Evolutionary conservation across 208 protist genomes (phyloP), one percentile per base, ranked within the genome.

Genomic region (Crithidia fasciculata): DNA sequence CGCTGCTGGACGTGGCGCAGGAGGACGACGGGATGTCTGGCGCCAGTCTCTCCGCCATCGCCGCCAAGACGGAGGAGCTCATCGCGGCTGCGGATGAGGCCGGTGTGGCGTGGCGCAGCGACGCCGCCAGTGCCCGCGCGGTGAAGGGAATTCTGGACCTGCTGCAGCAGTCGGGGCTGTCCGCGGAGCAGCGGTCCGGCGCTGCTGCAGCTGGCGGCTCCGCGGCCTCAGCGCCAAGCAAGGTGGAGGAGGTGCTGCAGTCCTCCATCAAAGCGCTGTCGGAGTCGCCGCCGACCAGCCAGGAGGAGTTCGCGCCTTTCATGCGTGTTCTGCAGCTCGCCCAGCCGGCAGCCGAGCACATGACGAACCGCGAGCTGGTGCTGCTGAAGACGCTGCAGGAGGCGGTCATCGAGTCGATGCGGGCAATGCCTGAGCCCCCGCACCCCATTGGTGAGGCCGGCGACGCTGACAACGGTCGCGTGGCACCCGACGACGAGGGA

Each of bases 311-410:
- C 28, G 49, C 49, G 60, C 71, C 80, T 2, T 89, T 88, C 68
- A 54, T 87, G 16, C 74, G 72, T n/a, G 43, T 94, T 8, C 73
- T 90, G 40, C 61, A 79, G 40, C 19, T 76, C 16, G 50, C 82
- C 13, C 74, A 86, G 49, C 41, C 65, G 7, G 49, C 55, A 28
- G 57, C 64, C 28, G 78, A 82, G 39, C 53, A 78, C 37, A 67
- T 89, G 44, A 80, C 86, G 39, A 45, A 57, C 15, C 58, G 57
- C 16, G 78, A 88, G 50, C 67, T 85, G 39, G 36, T 71, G n/a
- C 72, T 74, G n/a, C 80, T 85, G 63, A 80, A 85, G 75, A 62
- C 36, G 12, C 72, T 89, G n/a, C 85, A 89, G 74, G 77, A 83
- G 13, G 61, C 78, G n/a, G 71, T 86, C 49, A 54, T 85, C 28